Evolutionary conservation across 495 filamentous ascomycete species (phyloP).

Genomic region (Sphaerosporella brunnea): DNA sequence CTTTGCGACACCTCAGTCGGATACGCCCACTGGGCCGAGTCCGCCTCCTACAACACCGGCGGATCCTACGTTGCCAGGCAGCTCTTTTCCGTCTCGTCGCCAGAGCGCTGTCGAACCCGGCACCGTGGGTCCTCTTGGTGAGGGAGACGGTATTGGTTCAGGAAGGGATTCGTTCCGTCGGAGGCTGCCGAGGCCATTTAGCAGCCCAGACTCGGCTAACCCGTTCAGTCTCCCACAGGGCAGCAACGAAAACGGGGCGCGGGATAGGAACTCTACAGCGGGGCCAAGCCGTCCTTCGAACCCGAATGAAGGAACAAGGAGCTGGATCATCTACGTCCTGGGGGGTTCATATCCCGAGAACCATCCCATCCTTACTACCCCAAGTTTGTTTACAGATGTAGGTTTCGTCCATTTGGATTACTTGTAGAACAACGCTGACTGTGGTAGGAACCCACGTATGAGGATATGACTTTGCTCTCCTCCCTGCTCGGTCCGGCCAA

Average conservation of each 20-base stretch:
- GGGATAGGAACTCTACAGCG: background rate
- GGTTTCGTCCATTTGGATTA: slow-evolving; percentile 13
- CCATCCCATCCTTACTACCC: slow-evolving; percentile 58
- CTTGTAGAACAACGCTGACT: slow-evolving; percentile 2
- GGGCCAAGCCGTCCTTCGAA: slow-evolving; percentile 4
- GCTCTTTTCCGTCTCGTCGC: slow-evolving; percentile 13
- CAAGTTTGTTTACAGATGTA: slow-evolving; percentile 60
- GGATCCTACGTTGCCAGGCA: slow-evolving; percentile 37
- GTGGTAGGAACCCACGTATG: slow-evolving; percentile 50
- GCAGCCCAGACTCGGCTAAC: slow-evolving; percentile 13
- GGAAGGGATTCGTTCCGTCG: slow-evolving; percentile 4
- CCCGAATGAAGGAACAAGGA: slow-evolving; percentile 32
- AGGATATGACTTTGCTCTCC: slow-evolving; percentile 61
- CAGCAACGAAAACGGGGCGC: background rate
- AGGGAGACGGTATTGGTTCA: background rate
- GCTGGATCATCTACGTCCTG: slow-evolving; percentile 67
- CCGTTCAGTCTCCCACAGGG: background rate
- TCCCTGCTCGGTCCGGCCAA: slow-evolving; percentile 57
- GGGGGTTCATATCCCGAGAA: slow-evolving; percentile 60
- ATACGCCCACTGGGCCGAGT: slow-evolving; percentile 40
- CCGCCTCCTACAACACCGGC: slow-evolving; percentile 56
- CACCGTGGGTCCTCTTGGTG: background rate
- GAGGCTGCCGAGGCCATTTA: slow-evolving; percentile 17
- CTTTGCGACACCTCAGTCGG: background rate
- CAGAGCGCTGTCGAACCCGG: slow-evolving; percentile 17